Evolutionary conservation across 2,329 filamentous ascomycete genomes (phyloP).

Genomic region (Colletotrichum cuscutae): DNA sequence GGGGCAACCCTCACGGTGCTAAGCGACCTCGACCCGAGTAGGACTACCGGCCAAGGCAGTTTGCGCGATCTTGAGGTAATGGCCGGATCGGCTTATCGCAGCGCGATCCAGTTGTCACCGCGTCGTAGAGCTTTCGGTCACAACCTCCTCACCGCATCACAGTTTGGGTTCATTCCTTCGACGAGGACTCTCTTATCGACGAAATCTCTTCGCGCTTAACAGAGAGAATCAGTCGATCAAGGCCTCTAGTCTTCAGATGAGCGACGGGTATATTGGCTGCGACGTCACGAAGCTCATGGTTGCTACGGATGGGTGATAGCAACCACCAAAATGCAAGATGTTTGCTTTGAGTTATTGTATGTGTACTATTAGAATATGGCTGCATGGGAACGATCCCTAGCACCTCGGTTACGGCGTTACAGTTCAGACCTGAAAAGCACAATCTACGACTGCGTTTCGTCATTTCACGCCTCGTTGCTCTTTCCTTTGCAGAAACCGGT

Average conservation of each 20-base stretch:
- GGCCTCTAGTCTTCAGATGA: not conserved
- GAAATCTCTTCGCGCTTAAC: not conserved
- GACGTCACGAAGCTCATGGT: not conserved
- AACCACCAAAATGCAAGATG: not conserved
- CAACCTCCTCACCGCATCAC: too few relatives aligned
- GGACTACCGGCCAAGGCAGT: conserved; percentile 26
- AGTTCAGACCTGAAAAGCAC: conserved; percentile 19
- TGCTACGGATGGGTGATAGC: not conserved
- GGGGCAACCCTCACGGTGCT: conserved; percentile 84
- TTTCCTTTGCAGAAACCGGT: not conserved
- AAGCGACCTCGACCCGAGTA: conserved; percentile 82
- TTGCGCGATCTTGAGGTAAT: not conserved
- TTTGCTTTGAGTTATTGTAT: conserved; percentile 2
- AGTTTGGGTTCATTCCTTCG: not conserved
- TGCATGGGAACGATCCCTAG: not conserved
- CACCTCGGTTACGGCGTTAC: conserved; percentile 21
- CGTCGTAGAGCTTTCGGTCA: not conserved
- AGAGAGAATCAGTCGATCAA: not conserved
- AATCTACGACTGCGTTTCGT: not conserved
- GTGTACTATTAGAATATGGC: conserved; percentile 31
- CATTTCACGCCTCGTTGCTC: not conserved
- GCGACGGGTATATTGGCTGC: not conserved
- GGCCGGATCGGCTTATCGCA: too few relatives aligned
- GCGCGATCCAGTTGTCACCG: not conserved
- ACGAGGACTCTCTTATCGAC: not conserved